These are phyloP conservation scores for Spergularia marina DNA, from an alignment of 148 eudicot species.

Conservation along the genomic window DNA sequence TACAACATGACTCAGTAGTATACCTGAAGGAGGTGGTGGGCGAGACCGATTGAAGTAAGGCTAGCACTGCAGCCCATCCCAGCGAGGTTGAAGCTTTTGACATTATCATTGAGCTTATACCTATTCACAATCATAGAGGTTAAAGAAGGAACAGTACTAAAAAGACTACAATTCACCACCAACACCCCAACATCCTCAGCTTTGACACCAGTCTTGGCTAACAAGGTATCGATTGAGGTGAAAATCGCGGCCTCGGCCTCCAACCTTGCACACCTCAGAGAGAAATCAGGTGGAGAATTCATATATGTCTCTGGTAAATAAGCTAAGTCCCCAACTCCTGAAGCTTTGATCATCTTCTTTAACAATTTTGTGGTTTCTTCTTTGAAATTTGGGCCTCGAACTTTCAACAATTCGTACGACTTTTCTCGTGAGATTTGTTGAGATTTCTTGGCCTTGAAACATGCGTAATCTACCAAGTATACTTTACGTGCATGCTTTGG, in stretches of 20 bases:
- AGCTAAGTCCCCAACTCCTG: conserved; percentile 21
- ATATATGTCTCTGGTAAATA: conserved; percentile 42
- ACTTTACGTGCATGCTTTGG: not conserved
- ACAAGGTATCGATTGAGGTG: conserved; percentile 44
- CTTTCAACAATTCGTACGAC: too few species aligned
- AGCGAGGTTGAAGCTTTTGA: conserved; percentile 51
- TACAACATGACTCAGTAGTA: too few species aligned
- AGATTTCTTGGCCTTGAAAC: conserved; percentile 26
- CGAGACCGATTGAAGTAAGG: conserved; percentile 54
- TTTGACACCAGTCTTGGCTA: conserved; percentile 38
- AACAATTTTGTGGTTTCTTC: conserved; percentile 7
- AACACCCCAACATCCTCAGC: conserved; percentile 26
- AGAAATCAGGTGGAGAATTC: conserved; percentile 60
- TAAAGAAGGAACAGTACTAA: conserved; percentile 61
- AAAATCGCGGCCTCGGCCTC: conserved; percentile 65
- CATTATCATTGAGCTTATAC: conserved; percentile 50
- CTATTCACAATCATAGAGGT: conserved; percentile 71
- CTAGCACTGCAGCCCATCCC: conserved; percentile 83
- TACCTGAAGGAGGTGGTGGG: conserved; percentile 59
- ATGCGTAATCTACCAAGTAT: conserved; percentile 28
- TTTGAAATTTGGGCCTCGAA: too few species aligned
- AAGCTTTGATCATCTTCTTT: conserved; percentile 26
- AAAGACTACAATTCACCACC: conserved; percentile 45
- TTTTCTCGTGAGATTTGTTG: conserved; percentile 11
- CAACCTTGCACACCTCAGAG: conserved; percentile 53